Evolutionary conservation across 2,329 filamentous ascomycete species (phyloP).

Genomic region (Trematosphaeria pertusa): DNA sequence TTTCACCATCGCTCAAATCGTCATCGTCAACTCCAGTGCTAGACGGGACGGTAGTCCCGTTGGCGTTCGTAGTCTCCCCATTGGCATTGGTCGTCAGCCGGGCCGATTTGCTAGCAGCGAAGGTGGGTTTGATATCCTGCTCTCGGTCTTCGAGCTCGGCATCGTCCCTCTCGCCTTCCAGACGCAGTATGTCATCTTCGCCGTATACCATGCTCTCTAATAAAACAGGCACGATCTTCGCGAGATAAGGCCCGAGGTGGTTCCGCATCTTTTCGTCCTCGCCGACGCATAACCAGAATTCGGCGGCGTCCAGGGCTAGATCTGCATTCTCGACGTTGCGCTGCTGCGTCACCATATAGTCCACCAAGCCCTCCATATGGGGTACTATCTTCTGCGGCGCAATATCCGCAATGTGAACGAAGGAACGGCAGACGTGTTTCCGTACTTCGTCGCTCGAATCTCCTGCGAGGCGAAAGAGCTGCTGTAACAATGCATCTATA

Average conservation of each 20-base stretch:
- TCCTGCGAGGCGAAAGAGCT: constrained; percentile 80
- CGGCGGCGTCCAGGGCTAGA: constrained; percentile 89
- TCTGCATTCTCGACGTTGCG: constrained; percentile 82
- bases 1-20: constrained; percentile 86
- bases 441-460: constrained; percentile 84
- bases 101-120: constrained; percentile 74
- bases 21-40: constrained; percentile 61
- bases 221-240: constrained; percentile 87
- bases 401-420: constrained; percentile 90
- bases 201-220: constrained; percentile 96
- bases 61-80: constrained; percentile 49
- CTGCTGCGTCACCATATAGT: constrained; percentile 92
- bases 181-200: constrained; percentile 85
- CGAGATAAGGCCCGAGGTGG: constrained; percentile 76
- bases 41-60: constrained; percentile 53
- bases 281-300: constrained; percentile 95
- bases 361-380: constrained; percentile 85
- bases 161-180: constrained; percentile 81
- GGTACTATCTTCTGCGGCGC: constrained; percentile 89
- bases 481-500: constrained; percentile 80
- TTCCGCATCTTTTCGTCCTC: constrained; percentile 84
- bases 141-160: constrained; percentile 89
- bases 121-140: constrained; percentile 91
- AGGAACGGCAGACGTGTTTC: constrained; percentile 89
- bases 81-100: constrained; percentile 63